Base-by-base conservation (phyloP, 2,329 filamentous ascomycete species). In the Phyllosticta capitalensis region DNA sequence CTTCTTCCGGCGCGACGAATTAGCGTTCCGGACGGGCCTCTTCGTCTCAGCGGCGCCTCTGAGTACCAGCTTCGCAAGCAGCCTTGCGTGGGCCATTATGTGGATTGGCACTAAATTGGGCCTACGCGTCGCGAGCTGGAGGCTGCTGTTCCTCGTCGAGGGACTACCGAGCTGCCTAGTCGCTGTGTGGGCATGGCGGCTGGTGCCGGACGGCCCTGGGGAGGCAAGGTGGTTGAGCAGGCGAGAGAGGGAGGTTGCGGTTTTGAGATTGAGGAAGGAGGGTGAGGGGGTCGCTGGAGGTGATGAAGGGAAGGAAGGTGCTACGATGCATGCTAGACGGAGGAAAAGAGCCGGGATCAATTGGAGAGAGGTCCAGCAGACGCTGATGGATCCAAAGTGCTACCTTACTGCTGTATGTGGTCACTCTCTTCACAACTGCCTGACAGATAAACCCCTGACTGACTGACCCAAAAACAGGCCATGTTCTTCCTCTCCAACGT, bases 401-500 rank as follows among this genome's bases (percentile, higher is more conserved):
- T 92, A 89, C 75, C 78, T 92, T 50, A 88, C 88, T 4, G 87
- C 90, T 0, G 76, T 78, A 62, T 67, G 77, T 70, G 6, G 5
- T 50, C 20, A 19, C 7, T 24, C 14, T 19, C 21, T 57, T 58
- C 21, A 48, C 59, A 2, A 50, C 63, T 48, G 24, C 24, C 24
- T 3, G 56, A 61, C 21, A 22, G 62, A 56, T 52, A 61, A 48
- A 55, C 63, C 26, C 52, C 64, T 49, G 51, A 17, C 55, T 59
- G 22, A 60, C 28, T 9, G 17, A 10, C 24, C 17, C 26, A 14
- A 6, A 19, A 28, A 26, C 20, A 70, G 66, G 73, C 83, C 65
- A 95, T 95, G 83, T 89, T 95, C 78, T 91, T 95, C 77, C 84
- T 87, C 71, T 85, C 88, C 68, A 95, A 96, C 73, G 87, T 95